Conservation (phyloP, 495 filamentous ascomycete species). For the Lophium mytilinum region DNA sequence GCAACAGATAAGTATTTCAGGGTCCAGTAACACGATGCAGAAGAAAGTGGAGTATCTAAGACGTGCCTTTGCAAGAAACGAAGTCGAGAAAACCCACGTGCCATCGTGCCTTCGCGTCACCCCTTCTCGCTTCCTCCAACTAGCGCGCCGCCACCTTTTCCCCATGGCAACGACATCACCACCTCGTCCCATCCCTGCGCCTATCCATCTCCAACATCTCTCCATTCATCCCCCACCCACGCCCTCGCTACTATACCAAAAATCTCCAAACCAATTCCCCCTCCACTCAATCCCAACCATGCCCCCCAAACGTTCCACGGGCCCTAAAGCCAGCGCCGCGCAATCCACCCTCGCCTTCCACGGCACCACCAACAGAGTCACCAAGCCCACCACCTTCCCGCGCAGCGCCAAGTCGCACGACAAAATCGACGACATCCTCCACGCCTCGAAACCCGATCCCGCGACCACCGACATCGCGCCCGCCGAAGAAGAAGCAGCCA, state of each 20-base stretch:
- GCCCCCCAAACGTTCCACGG: constrained; percentile 57
- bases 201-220: neutral
- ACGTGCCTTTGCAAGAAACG: too few relatives aligned
- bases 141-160: neutral
- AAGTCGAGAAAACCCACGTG: too few relatives aligned
- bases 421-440: constrained; percentile 25
- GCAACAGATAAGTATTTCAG: too few relatives aligned
- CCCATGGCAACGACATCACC: neutral
- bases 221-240: neutral
- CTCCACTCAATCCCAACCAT: constrained; percentile 37
- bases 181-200: neutral
- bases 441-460: constrained; percentile 28
- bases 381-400: constrained; percentile 53
- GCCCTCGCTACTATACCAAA: neutral
- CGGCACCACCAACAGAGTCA: constrained; percentile 56
- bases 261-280: neutral
- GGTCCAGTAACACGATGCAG: too few relatives aligned
- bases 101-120: too few relatives aligned
- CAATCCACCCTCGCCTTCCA: constrained; percentile 75
- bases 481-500: constrained; percentile 43
- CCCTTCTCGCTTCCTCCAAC: neutral
- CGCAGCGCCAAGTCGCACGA: constrained; percentile 25
- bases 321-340: constrained; percentile 35
- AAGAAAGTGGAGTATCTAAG: too few relatives aligned
- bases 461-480: constrained; percentile 35